Evolutionary conservation across 495 filamentous ascomycete genomes (phyloP).

Genomic region (Entonaema liquescens): DNA sequence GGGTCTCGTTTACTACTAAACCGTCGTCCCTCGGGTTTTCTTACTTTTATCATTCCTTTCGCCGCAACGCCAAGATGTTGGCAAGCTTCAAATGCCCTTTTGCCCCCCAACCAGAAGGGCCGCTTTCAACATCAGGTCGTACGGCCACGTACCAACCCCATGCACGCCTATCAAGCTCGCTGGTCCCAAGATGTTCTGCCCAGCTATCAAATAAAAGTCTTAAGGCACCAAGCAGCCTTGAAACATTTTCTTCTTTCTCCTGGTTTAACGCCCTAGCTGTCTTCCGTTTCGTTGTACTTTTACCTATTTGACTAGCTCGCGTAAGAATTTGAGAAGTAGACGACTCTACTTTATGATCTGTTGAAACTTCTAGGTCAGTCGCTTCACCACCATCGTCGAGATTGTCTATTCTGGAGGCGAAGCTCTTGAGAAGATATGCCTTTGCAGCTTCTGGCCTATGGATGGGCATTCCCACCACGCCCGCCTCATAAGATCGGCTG

Average conservation of each 20-base stretch:
- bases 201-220: constrained; percentile 76
- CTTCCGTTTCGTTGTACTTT: constrained; percentile 49
- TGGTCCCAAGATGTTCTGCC: constrained; percentile 61
- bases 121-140: constrained; percentile 74
- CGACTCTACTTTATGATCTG: background rate
- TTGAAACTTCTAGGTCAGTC: background rate
- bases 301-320: constrained; percentile 5
- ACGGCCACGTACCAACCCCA: constrained; percentile 84
- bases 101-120: constrained; percentile 80
- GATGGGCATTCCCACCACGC: constrained; percentile 65
- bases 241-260: constrained; percentile 73
- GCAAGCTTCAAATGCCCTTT: constrained; percentile 73
- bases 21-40: background rate
- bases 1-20: background rate
- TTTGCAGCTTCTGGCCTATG: constrained; percentile 71
- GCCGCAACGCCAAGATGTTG: constrained; percentile 70
- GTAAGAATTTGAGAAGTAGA: constrained; percentile 1
- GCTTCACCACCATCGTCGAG: constrained; percentile 2
- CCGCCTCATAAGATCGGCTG: constrained; percentile 44
- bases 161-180: constrained; percentile 75
- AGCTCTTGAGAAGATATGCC: constrained; percentile 68
- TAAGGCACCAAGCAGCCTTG: constrained; percentile 69
- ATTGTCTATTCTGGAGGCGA: constrained; percentile 50
- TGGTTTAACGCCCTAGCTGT: constrained; percentile 53
- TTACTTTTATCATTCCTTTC: constrained; percentile 44